Evolutionary conservation across 768 basidiomycete genomes (phyloP), one percentile per base, ranked within the genome.

Genomic region (Leccinum arenicola): DNA sequence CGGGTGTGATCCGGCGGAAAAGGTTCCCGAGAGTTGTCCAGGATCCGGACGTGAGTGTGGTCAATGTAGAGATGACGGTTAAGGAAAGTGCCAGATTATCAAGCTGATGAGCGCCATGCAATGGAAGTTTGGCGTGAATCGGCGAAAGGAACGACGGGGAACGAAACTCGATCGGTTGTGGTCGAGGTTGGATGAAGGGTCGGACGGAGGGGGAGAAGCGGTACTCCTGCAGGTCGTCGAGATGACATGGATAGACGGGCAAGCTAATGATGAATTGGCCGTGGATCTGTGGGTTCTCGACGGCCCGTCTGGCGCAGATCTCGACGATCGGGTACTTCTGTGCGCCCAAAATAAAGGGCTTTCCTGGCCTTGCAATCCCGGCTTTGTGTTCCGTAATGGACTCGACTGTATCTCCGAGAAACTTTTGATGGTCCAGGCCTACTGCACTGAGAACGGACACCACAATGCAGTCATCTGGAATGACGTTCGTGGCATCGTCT

Each of bases 341-440:
- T 9, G 73, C 73, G 0, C 88, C 91, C 0, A 95, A 60, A 15
- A 95, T 74, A 62, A 92, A 84, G 1, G 85, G 82, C 58, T 76
- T 78, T 6, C 82, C 84, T 10, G 63, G 66, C 55, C 91, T 80
- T 15, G 87, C 85, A 52, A 98, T 97, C 2, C 83, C 85, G 0
- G 89, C 86, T 70, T 99, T 99, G 69, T 96, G 90, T 47, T 69
- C 75, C 0, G 95, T 84, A 56, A 98, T 98, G 29, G 78, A 82
- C 12, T 76, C 77, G 5, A 94, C 74, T 0, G 91, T 89, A 55
- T 82, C 71, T 0, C 97, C 97, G 25, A 99, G 80, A 69, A 96
- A 94, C 4, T 83, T 82, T 63, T 95, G 93, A 72, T 98, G 97
- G 74, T 99, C 97, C 47, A 98, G 76, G 72, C 94, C 95, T 21